phyloP scores from a whole-genome alignment of 1,284 basidiomycete species.

The Leccinum insigne region DNA sequence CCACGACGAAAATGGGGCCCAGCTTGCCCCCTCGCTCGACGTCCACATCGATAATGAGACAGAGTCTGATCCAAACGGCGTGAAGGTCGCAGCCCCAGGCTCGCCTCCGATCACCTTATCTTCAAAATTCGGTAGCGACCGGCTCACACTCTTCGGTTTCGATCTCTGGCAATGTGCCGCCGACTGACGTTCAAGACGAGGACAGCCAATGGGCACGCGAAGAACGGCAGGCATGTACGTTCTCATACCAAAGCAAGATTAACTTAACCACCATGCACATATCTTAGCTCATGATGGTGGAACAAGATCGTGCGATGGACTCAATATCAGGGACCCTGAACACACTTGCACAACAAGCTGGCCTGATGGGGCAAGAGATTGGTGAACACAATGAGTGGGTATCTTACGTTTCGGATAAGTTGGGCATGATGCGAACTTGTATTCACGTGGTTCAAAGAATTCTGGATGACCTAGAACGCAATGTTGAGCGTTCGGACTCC shows the following conservation, averaged over 20 bases:
- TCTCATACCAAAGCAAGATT: not conserved
- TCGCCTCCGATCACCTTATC: constrained; percentile 18
- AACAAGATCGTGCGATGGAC: constrained; percentile 86
- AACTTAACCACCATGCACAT: not conserved
- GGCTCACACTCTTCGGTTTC: constrained; percentile 17
- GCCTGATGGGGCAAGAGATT: constrained; percentile 89
- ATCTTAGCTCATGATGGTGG: constrained; percentile 73
- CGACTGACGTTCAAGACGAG: constrained; percentile 51
- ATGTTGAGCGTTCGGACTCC: constrained; percentile 73
- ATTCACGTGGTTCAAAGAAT: constrained; percentile 52
- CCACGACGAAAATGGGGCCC: too few relatives aligned
- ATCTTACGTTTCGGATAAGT: not conserved
- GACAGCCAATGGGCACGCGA: constrained; percentile 78
- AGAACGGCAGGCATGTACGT: constrained; percentile 69
- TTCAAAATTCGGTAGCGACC: constrained; percentile 11
- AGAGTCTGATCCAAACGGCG: too few relatives aligned
- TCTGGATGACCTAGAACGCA: constrained; percentile 77
- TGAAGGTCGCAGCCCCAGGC: constrained; percentile 3
- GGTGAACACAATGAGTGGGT: constrained; percentile 84
- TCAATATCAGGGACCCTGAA: constrained; percentile 82
- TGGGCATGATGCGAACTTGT: not conserved
- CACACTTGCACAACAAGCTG: constrained; percentile 85
- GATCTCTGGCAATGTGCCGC: constrained; percentile 11
- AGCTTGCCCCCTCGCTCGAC: too few relatives aligned
- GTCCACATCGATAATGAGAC: too few relatives aligned